Evolutionary conservation across 257 asterid species (phyloP).

Genomic region (Orobanche coerulescens): DNA sequence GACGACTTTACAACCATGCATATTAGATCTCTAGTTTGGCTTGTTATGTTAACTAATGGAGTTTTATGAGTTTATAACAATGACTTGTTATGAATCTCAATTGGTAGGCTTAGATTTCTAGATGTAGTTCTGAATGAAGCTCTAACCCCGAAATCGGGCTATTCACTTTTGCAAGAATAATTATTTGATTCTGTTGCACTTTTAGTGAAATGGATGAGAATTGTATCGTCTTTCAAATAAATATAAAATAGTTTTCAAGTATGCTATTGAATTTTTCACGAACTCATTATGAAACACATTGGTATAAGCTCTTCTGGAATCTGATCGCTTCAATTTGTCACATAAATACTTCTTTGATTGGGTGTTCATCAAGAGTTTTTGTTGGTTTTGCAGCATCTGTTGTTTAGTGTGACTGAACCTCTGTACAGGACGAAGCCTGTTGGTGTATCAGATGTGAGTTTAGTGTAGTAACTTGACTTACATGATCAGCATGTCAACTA

Average conservation of each 20-base stretch:
- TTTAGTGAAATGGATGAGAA: conserved; percentile 1
- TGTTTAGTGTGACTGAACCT: conserved; percentile 88
- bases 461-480: conserved; percentile 12
- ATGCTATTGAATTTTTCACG: background rate
- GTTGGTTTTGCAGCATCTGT: conserved; percentile 71
- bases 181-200: conserved; percentile 2
- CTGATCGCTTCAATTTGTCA: conserved; percentile 1
- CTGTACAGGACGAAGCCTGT: conserved; percentile 75
- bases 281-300: background rate
- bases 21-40: too few species aligned
- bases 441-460: conserved; percentile 96
- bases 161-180: background rate
- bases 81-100: background rate
- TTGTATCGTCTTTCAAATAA: background rate
- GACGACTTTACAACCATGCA: too few species aligned
- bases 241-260: background rate
- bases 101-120: background rate
- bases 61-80: too few species aligned
- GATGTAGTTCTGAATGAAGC: background rate
- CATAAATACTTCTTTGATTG: background rate
- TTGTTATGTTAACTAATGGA: too few species aligned
- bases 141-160: conserved; percentile 4
- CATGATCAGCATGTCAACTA: background rate
- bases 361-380: conserved; percentile 21
- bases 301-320: conserved; percentile 4